Conservation (phyloP, 208 protist species). For the Acanthamoeba sp. region DNA sequence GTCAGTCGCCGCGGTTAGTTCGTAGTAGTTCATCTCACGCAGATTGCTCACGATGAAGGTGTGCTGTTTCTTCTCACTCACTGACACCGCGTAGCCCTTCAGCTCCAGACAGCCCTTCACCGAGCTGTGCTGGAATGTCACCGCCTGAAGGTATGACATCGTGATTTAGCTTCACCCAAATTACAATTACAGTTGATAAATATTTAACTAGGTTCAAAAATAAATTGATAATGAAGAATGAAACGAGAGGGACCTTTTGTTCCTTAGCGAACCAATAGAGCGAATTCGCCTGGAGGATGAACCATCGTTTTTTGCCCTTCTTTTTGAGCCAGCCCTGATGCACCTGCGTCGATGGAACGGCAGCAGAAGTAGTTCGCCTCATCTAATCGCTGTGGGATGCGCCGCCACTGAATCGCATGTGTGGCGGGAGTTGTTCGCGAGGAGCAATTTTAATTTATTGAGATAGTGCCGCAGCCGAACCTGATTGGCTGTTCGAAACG, state of each 20-base stretch:
- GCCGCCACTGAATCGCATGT: too few species aligned
- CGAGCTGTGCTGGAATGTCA: conserved; percentile 19
- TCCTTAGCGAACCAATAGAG: conserved; percentile 62
- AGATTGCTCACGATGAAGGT: conserved; percentile 50
- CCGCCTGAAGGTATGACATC: background rate
- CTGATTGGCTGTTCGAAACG: too few species aligned
- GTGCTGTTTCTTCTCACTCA: background rate
- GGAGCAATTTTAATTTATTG: too few species aligned
- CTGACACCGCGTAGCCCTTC: conserved; percentile 5
- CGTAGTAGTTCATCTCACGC: conserved; percentile 35
- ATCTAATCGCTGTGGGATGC: too few species aligned
- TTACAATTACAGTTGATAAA: background rate
- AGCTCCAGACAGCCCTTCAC: conserved; percentile 54
- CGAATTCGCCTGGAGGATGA: conserved; percentile 17
- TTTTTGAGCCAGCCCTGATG: conserved; percentile 48
- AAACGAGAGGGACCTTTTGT: conserved; percentile 15
- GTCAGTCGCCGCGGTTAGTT: background rate
- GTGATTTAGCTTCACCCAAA: background rate
- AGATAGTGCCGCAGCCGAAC: too few species aligned
- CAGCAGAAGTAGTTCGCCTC: too few species aligned
- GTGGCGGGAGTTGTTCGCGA: too few species aligned
- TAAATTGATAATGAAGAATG: background rate
- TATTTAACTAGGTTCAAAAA: too few species aligned
- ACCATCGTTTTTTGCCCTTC: conserved; percentile 54
- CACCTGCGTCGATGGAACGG: background rate